Evolutionary conservation across 2,329 filamentous ascomycete genomes (phyloP), one percentile per base, ranked within the genome.

Genomic region (Gremmenia infestans): DNA sequence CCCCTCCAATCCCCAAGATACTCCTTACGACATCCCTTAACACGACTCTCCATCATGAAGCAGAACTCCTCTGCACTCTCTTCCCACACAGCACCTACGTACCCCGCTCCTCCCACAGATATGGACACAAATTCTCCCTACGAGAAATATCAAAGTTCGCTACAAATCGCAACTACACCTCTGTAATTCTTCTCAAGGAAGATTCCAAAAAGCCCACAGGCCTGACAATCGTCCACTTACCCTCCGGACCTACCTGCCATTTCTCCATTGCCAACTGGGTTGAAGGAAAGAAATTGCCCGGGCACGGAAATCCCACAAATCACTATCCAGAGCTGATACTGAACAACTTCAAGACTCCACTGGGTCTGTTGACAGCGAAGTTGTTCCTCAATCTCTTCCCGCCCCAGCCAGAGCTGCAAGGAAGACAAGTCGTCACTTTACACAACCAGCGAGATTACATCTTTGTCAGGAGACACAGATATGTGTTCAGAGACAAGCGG

Each of bases 381-480:
- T 77, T 97, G 1, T 94, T 99, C 76, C 82, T 87, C 60, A 84
- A 81, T 0, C 73, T 95, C 28, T 94, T 91, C 72, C 94, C 93
- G 0, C 82, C 86, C 0, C 82, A 84, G 45, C 93, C 94, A 0
- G 90, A 97, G 66, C 77, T 97, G 5, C 80, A 88, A 63, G 93
- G 93, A 4, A 79, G 93, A 23, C 92, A 97, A 68, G 92, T 97
- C 1, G 85, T 97, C 8, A 97, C 93, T 0, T 74, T 97, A 52
- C 91, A 97, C 73, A 97, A 97, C 66, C 92, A 96, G 76, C 87
- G 93, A 61, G 93, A 97, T 72, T 97, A 93, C 72, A 94, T 97
- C 65, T 99, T 99, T 71, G 81, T 97, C 51, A 81, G 94, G 5
- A 80, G 92, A 39, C 92, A 97, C 72, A 81, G 94, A 48, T 99